phyloP scores from a whole-genome alignment of 1,284 basidiomycete species.

The Phellinidium pouzarii region DNA sequence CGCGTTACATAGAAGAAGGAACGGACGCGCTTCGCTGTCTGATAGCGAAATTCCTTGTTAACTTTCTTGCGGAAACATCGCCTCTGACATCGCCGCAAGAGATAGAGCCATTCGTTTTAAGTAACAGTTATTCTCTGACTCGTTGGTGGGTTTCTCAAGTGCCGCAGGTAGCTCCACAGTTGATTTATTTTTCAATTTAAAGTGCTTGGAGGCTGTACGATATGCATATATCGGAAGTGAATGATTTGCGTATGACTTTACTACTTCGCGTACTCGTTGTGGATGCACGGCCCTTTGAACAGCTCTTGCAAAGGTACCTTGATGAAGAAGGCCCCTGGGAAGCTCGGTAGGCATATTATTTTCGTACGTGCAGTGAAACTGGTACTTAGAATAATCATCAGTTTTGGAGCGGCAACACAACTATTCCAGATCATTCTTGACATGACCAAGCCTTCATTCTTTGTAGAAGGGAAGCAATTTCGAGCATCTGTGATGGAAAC shows the following conservation, averaged over 20 bases:
- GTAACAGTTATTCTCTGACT: constrained; percentile 48
- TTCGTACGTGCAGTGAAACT: background rate
- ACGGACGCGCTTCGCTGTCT: constrained; percentile 47
- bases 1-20: constrained; percentile 43
- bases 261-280: constrained; percentile 55
- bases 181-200: constrained; percentile 12
- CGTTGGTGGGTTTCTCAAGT: constrained; percentile 46
- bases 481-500: constrained; percentile 49
- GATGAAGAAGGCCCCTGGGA: constrained; percentile 38
- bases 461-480: constrained; percentile 60
- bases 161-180: too few relatives aligned
- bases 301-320: constrained; percentile 37
- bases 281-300: constrained; percentile 52
- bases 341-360: constrained; percentile 31
- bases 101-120: constrained; percentile 62
- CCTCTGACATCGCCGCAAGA: constrained; percentile 57
- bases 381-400: constrained; percentile 17
- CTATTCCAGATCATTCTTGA: constrained; percentile 61
- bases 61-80: constrained; percentile 50
- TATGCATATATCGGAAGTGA: constrained; percentile 46
- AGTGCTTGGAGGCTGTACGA: constrained; percentile 65
- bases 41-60: constrained; percentile 55
- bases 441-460: constrained; percentile 51
- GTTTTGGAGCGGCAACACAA: constrained; percentile 36
- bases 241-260: constrained; percentile 44